These are phyloP conservation scores for Aotearoamyces nothofagi DNA, from an alignment of 2,329 filamentous ascomycete species.

Conservation along the genomic window DNA sequence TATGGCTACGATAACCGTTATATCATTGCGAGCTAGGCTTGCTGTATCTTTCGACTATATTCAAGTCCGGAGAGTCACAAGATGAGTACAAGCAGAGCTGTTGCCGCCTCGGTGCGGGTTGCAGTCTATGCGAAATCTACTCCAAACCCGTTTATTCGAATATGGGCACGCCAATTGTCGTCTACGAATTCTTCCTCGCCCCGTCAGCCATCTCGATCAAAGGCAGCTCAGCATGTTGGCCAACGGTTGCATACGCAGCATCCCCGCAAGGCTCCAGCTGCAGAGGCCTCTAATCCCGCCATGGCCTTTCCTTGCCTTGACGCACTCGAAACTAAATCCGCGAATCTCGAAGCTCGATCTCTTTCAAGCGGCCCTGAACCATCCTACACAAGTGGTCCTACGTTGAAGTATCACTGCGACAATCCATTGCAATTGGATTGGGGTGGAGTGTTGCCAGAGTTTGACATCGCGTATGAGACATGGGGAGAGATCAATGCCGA, in stretches of 20 bases:
- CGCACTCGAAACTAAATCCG: slow-evolving; percentile 64
- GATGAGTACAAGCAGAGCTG: too few species aligned
- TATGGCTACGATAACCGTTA: too few species aligned
- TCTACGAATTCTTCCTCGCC: slow-evolving; percentile 3
- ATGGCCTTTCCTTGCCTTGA: slow-evolving; percentile 87
- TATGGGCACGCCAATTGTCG: slow-evolving; percentile 9
- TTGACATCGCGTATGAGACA: slow-evolving; percentile 82
- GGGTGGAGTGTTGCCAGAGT: slow-evolving; percentile 82
- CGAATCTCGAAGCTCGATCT: slow-evolving; percentile 52
- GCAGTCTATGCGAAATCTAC: too few species aligned
- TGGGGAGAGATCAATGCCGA: slow-evolving; percentile 74
- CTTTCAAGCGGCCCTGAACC: slow-evolving; percentile 74
- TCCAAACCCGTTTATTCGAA: too few species aligned
- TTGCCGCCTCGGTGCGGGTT: too few species aligned
- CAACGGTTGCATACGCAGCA: slow-evolving; percentile 12
- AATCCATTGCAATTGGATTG: slow-evolving; percentile 77
- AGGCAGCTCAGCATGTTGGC: slow-evolving; percentile 6
- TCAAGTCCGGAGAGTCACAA: too few species aligned
- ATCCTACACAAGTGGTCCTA: slow-evolving; percentile 82
- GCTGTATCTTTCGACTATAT: too few species aligned
- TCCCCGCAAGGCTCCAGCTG: slow-evolving; percentile 7
- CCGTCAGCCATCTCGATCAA: slow-evolving; percentile 1
- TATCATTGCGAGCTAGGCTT: too few species aligned
- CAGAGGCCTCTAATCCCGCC: slow-evolving; percentile 56
- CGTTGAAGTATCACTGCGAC: slow-evolving; percentile 58